These are phyloP conservation scores for Salix viminalis DNA, from an alignment of 345 rosid genomes.

Conservation along the genomic window DNA sequence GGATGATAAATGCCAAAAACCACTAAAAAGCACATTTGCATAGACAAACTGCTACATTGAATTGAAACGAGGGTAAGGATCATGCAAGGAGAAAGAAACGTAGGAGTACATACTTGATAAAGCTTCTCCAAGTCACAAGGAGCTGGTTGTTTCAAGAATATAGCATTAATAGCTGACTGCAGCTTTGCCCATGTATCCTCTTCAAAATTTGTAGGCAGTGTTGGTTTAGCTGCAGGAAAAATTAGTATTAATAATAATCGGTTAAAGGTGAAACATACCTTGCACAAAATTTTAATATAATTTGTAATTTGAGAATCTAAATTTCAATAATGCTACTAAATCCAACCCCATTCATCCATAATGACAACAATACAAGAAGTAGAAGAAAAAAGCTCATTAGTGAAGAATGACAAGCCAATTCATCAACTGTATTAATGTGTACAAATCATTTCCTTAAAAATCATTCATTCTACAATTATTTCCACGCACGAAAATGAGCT, in stretches of 20 bases:
- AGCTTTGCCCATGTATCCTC: slow-evolving; percentile 87
- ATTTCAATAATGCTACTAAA: not conserved
- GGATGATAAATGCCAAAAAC: slow-evolving; percentile 6
- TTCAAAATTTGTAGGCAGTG: slow-evolving; percentile 75
- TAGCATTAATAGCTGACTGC: slow-evolving; percentile 88
- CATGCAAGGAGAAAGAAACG: slow-evolving; percentile 7
- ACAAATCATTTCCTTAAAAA: not conserved
- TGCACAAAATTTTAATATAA: slow-evolving; percentile 1
- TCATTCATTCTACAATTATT: not conserved
- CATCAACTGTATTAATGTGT: not conserved
- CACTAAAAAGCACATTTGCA: not conserved
- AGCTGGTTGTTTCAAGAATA: slow-evolving; percentile 70
- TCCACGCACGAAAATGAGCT: not conserved
- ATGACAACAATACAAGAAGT: not conserved
- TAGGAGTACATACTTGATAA: slow-evolving; percentile 56
- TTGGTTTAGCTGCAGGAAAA: slow-evolving; percentile 67
- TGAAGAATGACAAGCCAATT: not conserved
- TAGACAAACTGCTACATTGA: not conserved
- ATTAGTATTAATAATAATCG: not conserved
- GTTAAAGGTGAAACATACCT: slow-evolving; percentile 4
- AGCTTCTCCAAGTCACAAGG: slow-evolving; percentile 76
- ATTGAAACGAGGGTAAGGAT: not conserved
- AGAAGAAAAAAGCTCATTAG: not conserved
- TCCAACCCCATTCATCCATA: not conserved
- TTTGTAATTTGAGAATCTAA: slow-evolving; percentile 2